phyloP scores from a whole-genome alignment of 306 rosid species.

The Arachis stenosperma region DNA sequence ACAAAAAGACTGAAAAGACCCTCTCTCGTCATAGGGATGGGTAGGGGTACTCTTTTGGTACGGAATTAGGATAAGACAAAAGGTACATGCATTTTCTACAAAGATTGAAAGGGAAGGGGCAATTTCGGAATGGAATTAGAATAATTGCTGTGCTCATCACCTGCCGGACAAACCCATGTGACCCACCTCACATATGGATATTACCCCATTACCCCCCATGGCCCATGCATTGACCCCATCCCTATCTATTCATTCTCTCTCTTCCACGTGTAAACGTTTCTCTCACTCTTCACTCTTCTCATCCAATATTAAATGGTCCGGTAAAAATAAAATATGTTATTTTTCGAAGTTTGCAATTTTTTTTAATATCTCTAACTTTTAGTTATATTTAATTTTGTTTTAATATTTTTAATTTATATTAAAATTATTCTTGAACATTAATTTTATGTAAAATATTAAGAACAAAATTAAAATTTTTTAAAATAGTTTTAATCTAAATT shows the following conservation, averaged over 20 bases:
- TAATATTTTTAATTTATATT: too few relatives aligned
- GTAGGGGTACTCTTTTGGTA: conserved; percentile 39
- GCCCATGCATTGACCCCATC: conserved; percentile 22
- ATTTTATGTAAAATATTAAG: too few relatives aligned
- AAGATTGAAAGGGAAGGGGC: conserved; percentile 14
- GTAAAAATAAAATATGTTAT: too few relatives aligned
- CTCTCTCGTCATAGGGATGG: too few relatives aligned
- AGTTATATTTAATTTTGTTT: too few relatives aligned
- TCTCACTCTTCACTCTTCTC: background rate
- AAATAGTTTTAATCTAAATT: too few relatives aligned
- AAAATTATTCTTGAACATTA: too few relatives aligned
- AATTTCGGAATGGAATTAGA: conserved; percentile 28
- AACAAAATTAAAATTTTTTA: too few relatives aligned
- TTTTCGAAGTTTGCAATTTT: too few relatives aligned
- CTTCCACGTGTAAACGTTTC: background rate
- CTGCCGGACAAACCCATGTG: conserved; percentile 50
- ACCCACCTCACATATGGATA: conserved; percentile 35
- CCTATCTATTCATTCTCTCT: background rate
- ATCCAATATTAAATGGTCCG: background rate
- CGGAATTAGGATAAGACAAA: conserved; percentile 36
- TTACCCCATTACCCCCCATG: too few relatives aligned
- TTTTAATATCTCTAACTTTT: too few relatives aligned
- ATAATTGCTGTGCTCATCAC: conserved; percentile 31
- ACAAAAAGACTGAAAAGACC: too few relatives aligned
- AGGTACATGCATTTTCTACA: background rate